Conservation (phyloP, 148 eudicot species). For the Silene conica region DNA sequence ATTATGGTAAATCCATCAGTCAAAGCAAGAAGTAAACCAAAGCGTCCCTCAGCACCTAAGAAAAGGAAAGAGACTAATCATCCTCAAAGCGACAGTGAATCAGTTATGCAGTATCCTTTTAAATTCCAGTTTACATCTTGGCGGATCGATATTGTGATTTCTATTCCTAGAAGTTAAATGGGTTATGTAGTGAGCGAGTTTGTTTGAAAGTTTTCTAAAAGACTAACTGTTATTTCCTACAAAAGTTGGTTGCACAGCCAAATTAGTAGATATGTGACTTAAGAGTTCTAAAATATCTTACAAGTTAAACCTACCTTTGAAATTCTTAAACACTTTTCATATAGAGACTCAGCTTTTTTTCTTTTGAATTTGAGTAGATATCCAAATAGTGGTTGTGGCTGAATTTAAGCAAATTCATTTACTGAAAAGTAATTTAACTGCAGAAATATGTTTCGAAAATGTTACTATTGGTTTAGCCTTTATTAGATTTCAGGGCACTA, state of each 20-base stretch:
- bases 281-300: background rate
- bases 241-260: background rate
- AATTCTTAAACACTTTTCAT: background rate
- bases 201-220: background rate
- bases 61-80: slow-evolving; percentile 44
- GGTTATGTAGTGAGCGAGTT: background rate
- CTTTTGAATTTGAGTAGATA: background rate
- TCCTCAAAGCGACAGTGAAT: slow-evolving; percentile 43
- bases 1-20: slow-evolving; percentile 29
- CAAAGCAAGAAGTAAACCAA: slow-evolving; percentile 45
- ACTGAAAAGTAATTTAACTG: background rate
- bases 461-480: background rate
- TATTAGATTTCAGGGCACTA: too few species aligned
- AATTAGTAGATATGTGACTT: background rate
- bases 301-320: background rate
- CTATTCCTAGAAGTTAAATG: background rate
- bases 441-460: background rate
- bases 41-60: slow-evolving; percentile 62
- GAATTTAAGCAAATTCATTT: background rate
- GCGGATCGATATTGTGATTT: background rate
- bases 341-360: too few species aligned
- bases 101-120: slow-evolving; percentile 77
- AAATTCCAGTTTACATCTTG: slow-evolving; percentile 7
- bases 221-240: background rate
- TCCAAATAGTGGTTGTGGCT: background rate